Conservation (phyloP, 75 land plant species). For the Sequoia sempervirens region DNA sequence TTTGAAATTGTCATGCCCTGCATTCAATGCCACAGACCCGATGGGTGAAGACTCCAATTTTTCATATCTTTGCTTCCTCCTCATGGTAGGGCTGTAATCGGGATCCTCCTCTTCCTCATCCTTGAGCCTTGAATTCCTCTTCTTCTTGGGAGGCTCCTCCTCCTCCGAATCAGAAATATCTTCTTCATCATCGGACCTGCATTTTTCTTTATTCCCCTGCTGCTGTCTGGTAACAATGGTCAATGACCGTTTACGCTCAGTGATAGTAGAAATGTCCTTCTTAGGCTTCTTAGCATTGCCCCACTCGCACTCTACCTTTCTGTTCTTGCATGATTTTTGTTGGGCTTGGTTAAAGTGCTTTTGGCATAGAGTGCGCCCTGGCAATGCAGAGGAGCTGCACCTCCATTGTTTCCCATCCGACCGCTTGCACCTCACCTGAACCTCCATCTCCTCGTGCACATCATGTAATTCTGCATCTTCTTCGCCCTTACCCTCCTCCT, state of each 20-base stretch:
- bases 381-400: background rate
- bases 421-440: background rate
- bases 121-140: background rate
- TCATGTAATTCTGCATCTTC: background rate
- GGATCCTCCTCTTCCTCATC: background rate
- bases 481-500: background rate
- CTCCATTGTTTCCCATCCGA: slow-evolving; percentile 1
- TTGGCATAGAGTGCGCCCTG: background rate
- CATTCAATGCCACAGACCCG: background rate
- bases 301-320: background rate
- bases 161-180: background rate
- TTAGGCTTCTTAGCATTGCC: background rate
- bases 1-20: background rate
- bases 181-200: background rate
- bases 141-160: background rate
- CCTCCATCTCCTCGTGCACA: background rate
- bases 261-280: background rate
- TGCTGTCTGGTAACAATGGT: background rate
- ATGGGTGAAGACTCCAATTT: background rate
- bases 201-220: background rate
- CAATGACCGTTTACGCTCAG: background rate
- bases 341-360: background rate
- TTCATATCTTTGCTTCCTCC: background rate
- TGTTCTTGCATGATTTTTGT: background rate
- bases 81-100: background rate